A percentile compares a stretch with the other conserved stretches of the same genome.
Evolutionary conservation across 2,329 filamentous ascomycete genomes (phyloP).

Genomic region (Botrytis pseudocinerea): DNA sequence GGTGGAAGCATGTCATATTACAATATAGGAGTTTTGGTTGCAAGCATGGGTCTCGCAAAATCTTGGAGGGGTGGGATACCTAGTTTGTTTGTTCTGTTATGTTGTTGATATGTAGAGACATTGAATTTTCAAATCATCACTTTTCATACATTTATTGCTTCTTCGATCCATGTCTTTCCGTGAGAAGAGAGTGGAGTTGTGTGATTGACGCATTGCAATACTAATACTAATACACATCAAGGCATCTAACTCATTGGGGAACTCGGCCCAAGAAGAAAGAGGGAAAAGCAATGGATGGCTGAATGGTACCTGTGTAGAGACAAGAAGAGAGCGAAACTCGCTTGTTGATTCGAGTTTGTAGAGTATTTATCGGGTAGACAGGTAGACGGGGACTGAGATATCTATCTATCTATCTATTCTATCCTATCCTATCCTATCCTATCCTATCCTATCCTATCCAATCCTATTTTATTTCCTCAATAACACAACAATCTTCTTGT

Average conservation of each 20-base stretch:
- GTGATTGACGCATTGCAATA: neutral
- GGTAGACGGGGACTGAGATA: too few relatives aligned
- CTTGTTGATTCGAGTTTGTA: neutral
- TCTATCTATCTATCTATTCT: too few relatives aligned
- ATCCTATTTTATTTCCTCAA: too few relatives aligned
- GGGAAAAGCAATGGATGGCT: too few relatives aligned
- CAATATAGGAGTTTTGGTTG: constrained; percentile 14
- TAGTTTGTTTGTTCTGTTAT: neutral
- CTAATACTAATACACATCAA: neutral
- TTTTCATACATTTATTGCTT: neutral
- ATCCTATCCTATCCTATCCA: too few relatives aligned
- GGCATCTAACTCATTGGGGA: too few relatives aligned
- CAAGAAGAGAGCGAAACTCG: neutral
- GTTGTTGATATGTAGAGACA: neutral
- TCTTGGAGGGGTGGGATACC: neutral
- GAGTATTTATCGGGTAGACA: too few relatives aligned
- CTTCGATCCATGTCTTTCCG: too few relatives aligned
- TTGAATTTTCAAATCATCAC: neutral
- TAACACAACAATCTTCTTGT: too few relatives aligned
- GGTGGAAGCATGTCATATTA: neutral
- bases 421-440: too few relatives aligned
- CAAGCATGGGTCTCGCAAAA: neutral
- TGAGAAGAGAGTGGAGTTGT: neutral
- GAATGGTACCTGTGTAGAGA: neutral
- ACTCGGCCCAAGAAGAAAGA: neutral